Conservation (phyloP, 805 yeast species). For the Ogataea neopini region DNA sequence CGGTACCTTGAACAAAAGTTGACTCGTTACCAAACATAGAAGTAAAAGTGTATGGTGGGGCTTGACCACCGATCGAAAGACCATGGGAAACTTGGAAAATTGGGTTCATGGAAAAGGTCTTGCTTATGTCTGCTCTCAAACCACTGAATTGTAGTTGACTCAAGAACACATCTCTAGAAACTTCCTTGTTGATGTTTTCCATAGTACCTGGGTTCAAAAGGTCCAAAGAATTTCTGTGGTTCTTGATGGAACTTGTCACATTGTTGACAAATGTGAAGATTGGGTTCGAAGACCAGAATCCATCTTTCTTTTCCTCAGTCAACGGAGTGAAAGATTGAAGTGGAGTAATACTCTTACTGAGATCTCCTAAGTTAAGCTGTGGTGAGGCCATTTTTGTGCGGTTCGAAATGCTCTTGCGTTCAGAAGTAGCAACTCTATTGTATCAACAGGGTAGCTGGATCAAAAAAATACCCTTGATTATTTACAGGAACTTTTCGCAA, state of each 20-base stretch:
- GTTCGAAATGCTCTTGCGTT: conserved; percentile 3
- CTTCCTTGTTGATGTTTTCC: conserved; percentile 92
- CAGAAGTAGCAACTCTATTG: conserved; percentile 1
- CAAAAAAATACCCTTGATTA: background rate
- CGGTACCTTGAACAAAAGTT: conserved; percentile 84
- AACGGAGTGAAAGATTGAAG: conserved; percentile 55
- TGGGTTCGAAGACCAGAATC: conserved; percentile 82
- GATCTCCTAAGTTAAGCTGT: conserved; percentile 52
- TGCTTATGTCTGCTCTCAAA: conserved; percentile 92
- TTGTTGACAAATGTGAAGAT: conserved; percentile 76
- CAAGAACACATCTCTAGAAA: conserved; percentile 87
- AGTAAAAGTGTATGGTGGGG: conserved; percentile 89
- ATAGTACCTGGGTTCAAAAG: conserved; percentile 91
- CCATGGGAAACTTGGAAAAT: conserved; percentile 97
- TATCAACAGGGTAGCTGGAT: conserved; percentile 1
- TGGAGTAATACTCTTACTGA: conserved; percentile 57
- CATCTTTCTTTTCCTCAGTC: conserved; percentile 51
- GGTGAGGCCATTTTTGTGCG: conserved; percentile 31
- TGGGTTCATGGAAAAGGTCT: conserved; percentile 87
- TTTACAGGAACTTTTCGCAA: conserved; percentile 9
- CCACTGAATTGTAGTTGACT: conserved; percentile 92
- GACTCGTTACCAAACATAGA: conserved; percentile 87
- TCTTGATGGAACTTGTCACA: conserved; percentile 67
- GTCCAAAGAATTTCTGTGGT: conserved; percentile 80
- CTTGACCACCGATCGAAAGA: conserved; percentile 81